A percentile compares a stretch with the other conserved stretches of the same genome.
phyloP scores from a whole-genome alignment of 169 alveolate species.

The Neospora caninum region DNA sequence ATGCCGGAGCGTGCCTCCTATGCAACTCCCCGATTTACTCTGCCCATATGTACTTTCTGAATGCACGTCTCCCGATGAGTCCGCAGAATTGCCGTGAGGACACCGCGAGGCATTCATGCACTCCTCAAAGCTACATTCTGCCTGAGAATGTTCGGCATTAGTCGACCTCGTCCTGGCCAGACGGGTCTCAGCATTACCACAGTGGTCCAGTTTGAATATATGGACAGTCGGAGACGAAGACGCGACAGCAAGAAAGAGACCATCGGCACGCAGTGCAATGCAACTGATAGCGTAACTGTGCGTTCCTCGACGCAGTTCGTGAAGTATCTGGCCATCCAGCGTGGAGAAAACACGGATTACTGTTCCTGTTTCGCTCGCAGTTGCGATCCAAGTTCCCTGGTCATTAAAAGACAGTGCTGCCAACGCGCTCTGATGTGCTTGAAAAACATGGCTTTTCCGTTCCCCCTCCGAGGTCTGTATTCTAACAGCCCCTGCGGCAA shows the following conservation, averaged over 20 bases:
- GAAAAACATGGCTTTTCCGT: conserved; percentile 35
- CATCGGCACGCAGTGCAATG: conserved; percentile 53
- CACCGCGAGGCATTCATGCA: not conserved
- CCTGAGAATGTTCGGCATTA: not conserved
- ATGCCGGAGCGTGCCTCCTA: not conserved
- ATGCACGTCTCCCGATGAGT: not conserved
- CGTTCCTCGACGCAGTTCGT: conserved; percentile 72
- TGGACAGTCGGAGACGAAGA: conserved; percentile 66
- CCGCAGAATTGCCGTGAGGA: not conserved
- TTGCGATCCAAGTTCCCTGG: conserved; percentile 63
- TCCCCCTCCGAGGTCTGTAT: conserved; percentile 36
- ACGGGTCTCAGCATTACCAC: not conserved
- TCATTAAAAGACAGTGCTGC: conserved; percentile 53
- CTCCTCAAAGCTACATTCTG: not conserved
- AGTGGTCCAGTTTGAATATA: conserved; percentile 50
- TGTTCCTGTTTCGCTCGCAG: conserved; percentile 73
- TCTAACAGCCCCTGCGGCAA: conserved; percentile 61
- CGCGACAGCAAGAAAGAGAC: conserved; percentile 60
- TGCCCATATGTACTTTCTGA: not conserved
- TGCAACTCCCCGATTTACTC: not conserved
- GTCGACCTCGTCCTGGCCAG: not conserved
- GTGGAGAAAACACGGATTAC: conserved; percentile 68
- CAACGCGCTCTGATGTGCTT: conserved; percentile 60
- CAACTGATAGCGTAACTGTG: conserved; percentile 45
- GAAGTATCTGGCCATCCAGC: conserved; percentile 69